Evolutionary conservation across 768 basidiomycete genomes (phyloP).

Genomic region (Phanerodontia chrysosporium): DNA sequence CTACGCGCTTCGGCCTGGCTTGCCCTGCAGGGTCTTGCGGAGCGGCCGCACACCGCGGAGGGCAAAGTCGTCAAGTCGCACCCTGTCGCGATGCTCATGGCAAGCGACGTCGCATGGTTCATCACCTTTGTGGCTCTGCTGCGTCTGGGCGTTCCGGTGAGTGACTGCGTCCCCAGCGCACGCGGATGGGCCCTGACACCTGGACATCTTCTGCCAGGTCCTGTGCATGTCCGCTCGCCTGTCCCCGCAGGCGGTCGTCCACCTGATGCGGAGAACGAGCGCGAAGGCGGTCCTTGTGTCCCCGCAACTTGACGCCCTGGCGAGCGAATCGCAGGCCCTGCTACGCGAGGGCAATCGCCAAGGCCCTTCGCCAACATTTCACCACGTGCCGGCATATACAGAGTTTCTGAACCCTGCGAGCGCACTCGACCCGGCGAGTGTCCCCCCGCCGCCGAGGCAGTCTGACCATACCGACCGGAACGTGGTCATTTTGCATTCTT

Average conservation of each 20-base stretch:
- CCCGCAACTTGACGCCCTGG: conserved; percentile 28
- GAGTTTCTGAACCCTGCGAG: conserved; percentile 22
- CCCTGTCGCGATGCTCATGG: conserved; percentile 34
- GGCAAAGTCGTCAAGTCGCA: conserved; percentile 19
- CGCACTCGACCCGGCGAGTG: conserved; percentile 6
- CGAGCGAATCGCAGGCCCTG: conserved; percentile 24
- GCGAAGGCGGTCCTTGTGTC: conserved; percentile 29
- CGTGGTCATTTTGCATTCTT: conserved; percentile 45
- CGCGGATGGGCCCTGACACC: not conserved
- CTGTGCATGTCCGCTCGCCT: conserved; percentile 34
- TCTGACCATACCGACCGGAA: conserved; percentile 28
- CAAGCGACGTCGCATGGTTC: conserved; percentile 35
- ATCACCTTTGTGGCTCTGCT: conserved; percentile 35
- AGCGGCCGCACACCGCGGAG: conserved; percentile 22
- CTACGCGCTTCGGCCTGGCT: conserved; percentile 34
- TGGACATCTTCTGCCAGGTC: conserved; percentile 21
- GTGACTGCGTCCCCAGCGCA: conserved; percentile 6
- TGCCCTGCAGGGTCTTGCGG: conserved; percentile 20
- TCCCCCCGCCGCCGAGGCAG: conserved; percentile 26
- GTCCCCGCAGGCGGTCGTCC: conserved; percentile 31
- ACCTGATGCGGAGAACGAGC: conserved; percentile 29
- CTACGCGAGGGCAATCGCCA: conserved; percentile 5
- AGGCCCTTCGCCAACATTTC: not conserved
- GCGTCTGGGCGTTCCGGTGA: conserved; percentile 34
- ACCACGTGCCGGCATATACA: conserved; percentile 26